A percentile compares a stretch with the other conserved stretches of the same genome.
Conservation (phyloP, 306 rosid species). For the Luffa acutangula region DNA sequence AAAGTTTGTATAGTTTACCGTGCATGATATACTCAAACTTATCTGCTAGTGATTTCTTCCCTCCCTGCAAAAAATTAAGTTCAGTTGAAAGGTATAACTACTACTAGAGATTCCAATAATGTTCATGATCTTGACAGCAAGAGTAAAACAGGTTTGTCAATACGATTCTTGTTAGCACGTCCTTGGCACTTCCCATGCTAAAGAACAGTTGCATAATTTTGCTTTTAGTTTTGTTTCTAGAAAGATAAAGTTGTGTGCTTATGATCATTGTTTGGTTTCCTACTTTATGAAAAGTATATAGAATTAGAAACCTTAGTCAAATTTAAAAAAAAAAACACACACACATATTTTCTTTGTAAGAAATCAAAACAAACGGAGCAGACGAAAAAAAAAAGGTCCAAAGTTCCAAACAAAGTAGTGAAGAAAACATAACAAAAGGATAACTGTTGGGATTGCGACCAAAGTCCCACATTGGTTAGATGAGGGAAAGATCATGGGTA, state of each 20-base stretch:
- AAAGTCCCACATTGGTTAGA: too few species aligned
- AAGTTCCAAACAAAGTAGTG: neutral
- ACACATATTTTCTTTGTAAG: neutral
- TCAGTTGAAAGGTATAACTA: neutral
- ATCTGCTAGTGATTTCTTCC: constrained; percentile 60
- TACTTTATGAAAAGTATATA: neutral
- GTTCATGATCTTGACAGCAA: neutral
- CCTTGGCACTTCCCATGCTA: neutral
- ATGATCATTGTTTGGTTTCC: too few species aligned
- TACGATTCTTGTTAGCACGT: neutral
- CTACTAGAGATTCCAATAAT: neutral
- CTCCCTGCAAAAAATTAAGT: constrained; percentile 39
- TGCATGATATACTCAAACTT: constrained; percentile 92
- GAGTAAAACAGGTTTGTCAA: neutral
- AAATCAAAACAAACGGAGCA: neutral
- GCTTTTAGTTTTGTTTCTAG: neutral
- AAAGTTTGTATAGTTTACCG: constrained; percentile 56
- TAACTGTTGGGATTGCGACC: too few species aligned
- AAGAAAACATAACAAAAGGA: neutral
- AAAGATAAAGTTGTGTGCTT: too few species aligned
- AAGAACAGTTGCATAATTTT: neutral
- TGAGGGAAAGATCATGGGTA: too few species aligned
- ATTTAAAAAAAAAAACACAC: neutral
- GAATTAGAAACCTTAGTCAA: neutral
- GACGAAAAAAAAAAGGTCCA: neutral